phyloP scores from a whole-genome alignment of 2,329 filamentous ascomycete species.

The Fusarium falciforme region DNA sequence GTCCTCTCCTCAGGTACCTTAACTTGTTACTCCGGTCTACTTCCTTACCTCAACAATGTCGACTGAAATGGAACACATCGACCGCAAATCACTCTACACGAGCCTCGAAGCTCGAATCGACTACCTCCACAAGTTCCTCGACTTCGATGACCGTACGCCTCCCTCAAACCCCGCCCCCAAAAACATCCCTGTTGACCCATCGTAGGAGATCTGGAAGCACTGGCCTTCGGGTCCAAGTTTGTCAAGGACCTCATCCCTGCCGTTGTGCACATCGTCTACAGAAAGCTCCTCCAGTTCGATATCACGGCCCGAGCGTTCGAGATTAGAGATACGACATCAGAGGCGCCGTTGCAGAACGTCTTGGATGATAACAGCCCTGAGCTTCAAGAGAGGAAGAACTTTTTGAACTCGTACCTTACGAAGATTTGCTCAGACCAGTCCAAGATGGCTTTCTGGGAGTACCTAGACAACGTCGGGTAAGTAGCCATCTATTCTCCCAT shows the following conservation, averaged over 20 bases:
- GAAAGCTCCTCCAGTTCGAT: slow-evolving; percentile 27
- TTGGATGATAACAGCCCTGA: slow-evolving; percentile 17
- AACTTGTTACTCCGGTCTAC: neutral
- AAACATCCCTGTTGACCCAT: neutral
- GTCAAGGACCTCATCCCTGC: slow-evolving; percentile 26
- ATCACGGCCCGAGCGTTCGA: slow-evolving; percentile 25
- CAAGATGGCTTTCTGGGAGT: slow-evolving; percentile 28
- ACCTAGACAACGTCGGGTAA: slow-evolving; percentile 25
- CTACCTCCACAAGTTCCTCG: slow-evolving; percentile 24
- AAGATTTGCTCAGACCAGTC: slow-evolving; percentile 27
- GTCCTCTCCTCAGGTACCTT: neutral
- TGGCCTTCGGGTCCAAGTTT: slow-evolving; percentile 27
- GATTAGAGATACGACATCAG: slow-evolving; percentile 17
- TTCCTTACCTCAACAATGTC: neutral
- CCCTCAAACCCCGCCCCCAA: neutral
- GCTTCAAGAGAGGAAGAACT: slow-evolving; percentile 14
- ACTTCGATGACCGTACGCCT: slow-evolving; percentile 21
- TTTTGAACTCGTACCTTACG: slow-evolving; percentile 22
- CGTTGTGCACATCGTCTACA: slow-evolving; percentile 24
- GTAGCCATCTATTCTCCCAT: neutral
- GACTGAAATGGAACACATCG: slow-evolving; percentile 10
- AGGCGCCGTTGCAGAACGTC: slow-evolving; percentile 5
- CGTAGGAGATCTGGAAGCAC: slow-evolving; percentile 21
- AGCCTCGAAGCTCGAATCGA: slow-evolving; percentile 27
- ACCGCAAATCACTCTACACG: slow-evolving; percentile 27